Base-by-base conservation (phyloP, 176 grass and related monocot genomes). In the Triticum dicoccoides region DNA sequence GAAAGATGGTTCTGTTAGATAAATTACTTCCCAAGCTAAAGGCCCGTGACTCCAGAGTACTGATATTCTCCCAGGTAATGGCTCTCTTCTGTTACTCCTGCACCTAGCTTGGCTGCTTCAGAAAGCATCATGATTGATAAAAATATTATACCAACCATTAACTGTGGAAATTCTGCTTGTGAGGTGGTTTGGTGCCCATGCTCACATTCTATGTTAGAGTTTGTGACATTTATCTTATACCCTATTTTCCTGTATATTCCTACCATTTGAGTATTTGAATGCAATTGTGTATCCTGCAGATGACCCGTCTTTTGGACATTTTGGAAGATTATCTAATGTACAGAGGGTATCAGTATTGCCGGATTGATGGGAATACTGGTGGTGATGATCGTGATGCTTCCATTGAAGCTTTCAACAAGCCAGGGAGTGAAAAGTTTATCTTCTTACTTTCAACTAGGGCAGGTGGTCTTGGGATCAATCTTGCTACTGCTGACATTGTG, bases 1-100 rank as follows among this genome's bases (percentile, higher is more conserved):
- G 93, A 54, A 95, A 95, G 87, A 92, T 95, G 88, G 93, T 92
- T 75, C 80, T 95, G 65, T 82, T 95, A 69, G 93, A 92, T 84
- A 92, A 90, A 83, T 83, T 95, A 69, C 88, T 95, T 86, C 88
- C 86, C 37, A 95, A 95, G 75, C 79, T 95, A 61, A 95, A 92
- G 82, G 93, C 90, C n/a, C 93, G 88, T 51, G 93, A 90, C 74
- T 95, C 93, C 27, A 90, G 93, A 90, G 90, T 95, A 35, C 85
- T 95, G 38, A 95, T 95, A 71, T 95, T 95, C 87, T 95, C 93
- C 79, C 93, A 95, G 93, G 93, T 87, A 87, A 69, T 13, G 59
- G 24, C 58, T 74, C 4, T 42, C 32, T 59, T 73, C 76, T 89
- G 27, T 74, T 29, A 64, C 27, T 64, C 32, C 25, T 5, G 8